Percentiles rank a stretch among this genome's conserved stretches.
Evolutionary conservation across 257 asterid species (phyloP).

Genomic region (Thymus quinquecostatus): DNA sequence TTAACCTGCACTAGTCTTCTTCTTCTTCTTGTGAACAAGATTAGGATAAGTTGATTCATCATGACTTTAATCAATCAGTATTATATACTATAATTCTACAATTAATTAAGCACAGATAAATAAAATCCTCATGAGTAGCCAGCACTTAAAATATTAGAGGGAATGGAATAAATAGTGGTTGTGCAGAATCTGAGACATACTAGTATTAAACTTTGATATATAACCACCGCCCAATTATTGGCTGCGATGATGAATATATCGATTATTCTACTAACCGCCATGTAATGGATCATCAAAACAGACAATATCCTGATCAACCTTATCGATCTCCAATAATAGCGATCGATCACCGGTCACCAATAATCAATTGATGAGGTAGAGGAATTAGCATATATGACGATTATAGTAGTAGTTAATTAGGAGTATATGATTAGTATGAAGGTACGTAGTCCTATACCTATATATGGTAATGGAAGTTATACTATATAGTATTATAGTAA

Average conservation of each 20-base stretch:
- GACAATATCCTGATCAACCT: not conserved
- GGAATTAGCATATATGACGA: no score
- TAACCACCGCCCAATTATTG: constrained; percentile 17
- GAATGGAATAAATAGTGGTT: constrained; percentile 48
- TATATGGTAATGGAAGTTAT: not conserved
- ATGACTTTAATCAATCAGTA: no score
- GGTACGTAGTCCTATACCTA: not conserved
- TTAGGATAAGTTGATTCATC: not conserved
- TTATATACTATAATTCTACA: not conserved
- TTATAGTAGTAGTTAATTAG: no score
- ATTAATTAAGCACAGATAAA: constrained; percentile 10
- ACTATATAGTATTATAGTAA: not conserved
- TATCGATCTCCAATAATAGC: no score
- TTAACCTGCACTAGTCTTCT: not conserved
- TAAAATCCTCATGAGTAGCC: constrained; percentile 44
- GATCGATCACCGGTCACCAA: no score
- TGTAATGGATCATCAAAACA: constrained; percentile 43
- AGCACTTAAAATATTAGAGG: constrained; percentile 14
- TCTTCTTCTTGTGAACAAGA: constrained; percentile 8
- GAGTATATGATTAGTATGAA: not conserved
- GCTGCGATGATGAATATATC: not conserved
- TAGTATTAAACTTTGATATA: not conserved
- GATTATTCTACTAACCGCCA: constrained; percentile 48
- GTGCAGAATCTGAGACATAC: constrained; percentile 36
- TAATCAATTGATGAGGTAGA: no score